Conservation (phyloP, 768 basidiomycete species). For the Filobasidium floriforme region DNA sequence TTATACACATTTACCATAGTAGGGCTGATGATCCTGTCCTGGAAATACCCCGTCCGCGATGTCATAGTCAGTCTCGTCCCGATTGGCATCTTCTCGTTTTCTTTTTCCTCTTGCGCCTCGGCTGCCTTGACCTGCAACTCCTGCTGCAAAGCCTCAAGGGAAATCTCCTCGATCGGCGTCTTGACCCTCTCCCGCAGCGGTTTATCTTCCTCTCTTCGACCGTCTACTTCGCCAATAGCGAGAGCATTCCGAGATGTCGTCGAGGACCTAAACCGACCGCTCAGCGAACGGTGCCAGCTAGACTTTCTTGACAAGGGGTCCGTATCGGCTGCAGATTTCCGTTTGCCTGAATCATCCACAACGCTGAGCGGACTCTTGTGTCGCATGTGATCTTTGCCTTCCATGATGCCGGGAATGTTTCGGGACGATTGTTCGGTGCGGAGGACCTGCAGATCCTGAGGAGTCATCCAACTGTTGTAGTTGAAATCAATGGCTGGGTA, state of each 20-base stretch:
- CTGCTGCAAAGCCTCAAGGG: constrained; percentile 46
- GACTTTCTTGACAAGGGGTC: constrained; percentile 41
- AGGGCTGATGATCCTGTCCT: constrained; percentile 86
- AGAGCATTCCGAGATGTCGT: neutral
- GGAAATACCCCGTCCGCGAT: constrained; percentile 84
- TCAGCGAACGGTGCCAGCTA: constrained; percentile 48
- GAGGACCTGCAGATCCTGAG: constrained; percentile 70
- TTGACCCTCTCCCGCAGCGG: constrained; percentile 62
- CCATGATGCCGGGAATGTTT: constrained; percentile 64
- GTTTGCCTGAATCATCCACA: constrained; percentile 62
- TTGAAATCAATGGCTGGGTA: constrained; percentile 96
- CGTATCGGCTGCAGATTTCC: constrained; percentile 25
- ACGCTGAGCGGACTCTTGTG: constrained; percentile 87
- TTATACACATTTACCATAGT: constrained; percentile 67
- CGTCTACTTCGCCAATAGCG: constrained; percentile 30
- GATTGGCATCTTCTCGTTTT: constrained; percentile 53
- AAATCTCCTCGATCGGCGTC: constrained; percentile 42
- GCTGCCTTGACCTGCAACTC: constrained; percentile 52
- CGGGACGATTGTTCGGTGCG: constrained; percentile 80
- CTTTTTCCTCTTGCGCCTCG: constrained; percentile 46
- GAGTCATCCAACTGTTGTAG: constrained; percentile 81
- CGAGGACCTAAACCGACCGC: constrained; percentile 19
- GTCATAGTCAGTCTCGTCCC: constrained; percentile 92
- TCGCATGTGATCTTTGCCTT: constrained; percentile 77
- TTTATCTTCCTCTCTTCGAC: constrained; percentile 60